Evolutionary conservation across 768 basidiomycete genomes (phyloP).

Genomic region (Leucosporidium yakuticum): DNA sequence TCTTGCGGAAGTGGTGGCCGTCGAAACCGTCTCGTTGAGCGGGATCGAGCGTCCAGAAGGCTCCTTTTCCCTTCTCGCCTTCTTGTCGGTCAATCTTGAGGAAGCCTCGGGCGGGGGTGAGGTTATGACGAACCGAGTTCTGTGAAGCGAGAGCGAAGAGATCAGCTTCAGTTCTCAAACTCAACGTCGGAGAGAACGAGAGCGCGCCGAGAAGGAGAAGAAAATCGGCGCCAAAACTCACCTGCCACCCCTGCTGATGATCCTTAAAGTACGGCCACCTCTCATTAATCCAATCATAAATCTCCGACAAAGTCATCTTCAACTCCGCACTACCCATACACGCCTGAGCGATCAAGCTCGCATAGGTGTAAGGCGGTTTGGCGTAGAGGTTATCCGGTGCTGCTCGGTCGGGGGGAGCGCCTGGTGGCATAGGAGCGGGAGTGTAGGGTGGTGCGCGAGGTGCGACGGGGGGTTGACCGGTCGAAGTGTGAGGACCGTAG

Average conservation of each 20-base stretch:
- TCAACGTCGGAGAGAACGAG: not conserved
- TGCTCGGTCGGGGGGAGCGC: too few species aligned
- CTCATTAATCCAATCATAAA: constrained; percentile 83
- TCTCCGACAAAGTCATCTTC: constrained; percentile 84
- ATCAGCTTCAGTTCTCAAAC: not conserved
- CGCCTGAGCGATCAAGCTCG: constrained; percentile 82
- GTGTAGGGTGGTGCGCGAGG: constrained; percentile 42
- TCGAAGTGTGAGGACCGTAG: constrained; percentile 31
- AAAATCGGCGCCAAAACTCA: constrained; percentile 46
- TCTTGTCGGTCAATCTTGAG: constrained; percentile 62
- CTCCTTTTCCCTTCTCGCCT: constrained; percentile 72
- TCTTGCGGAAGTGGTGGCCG: constrained; percentile 29
- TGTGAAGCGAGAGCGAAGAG: constrained; percentile 40
- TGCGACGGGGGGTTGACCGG: constrained; percentile 45
- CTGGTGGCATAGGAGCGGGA: too few species aligned
- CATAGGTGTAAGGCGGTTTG: constrained; percentile 85
- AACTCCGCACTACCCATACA: constrained; percentile 54
- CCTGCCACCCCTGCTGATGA: constrained; percentile 86
- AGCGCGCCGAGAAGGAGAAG: not conserved
- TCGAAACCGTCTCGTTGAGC: constrained; percentile 45
- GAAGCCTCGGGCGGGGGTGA: constrained; percentile 89
- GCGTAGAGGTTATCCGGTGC: constrained; percentile 60
- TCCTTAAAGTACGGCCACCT: constrained; percentile 85
- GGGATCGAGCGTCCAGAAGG: constrained; percentile 86
- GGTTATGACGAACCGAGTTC: constrained; percentile 90